A percentile compares a stretch with the other conserved stretches of the same genome.
These are phyloP conservation scores for Juglanconis juglandina DNA, from an alignment of 2,329 filamentous ascomycete species.

Conservation along the genomic window DNA sequence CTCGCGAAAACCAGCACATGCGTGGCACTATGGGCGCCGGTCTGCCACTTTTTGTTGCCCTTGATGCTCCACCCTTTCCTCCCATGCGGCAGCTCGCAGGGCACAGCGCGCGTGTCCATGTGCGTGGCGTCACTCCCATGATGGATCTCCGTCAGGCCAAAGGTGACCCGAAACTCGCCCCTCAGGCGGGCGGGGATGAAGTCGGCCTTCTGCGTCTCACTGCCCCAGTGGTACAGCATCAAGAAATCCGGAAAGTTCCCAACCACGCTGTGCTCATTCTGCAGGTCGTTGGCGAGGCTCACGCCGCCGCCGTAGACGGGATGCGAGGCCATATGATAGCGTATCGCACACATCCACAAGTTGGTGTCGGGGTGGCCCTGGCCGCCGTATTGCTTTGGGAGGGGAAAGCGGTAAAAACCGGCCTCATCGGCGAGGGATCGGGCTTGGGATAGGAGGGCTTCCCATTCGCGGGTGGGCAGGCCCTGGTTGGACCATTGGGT, in stretches of 20 bases:
- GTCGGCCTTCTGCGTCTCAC: conserved; percentile 47
- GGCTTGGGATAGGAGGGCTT: conserved; percentile 48
- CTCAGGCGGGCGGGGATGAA: conserved; percentile 50
- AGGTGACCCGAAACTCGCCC: conserved; percentile 54
- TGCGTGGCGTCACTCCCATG: conserved; percentile 63
- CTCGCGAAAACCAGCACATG: conserved; percentile 61
- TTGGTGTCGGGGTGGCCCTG: conserved; percentile 45
- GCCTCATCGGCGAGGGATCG: conserved; percentile 52
- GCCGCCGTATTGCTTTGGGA: conserved; percentile 42
- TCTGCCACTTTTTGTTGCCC: conserved; percentile 64
- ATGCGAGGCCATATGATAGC: conserved; percentile 57
- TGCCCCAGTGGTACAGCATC: conserved; percentile 61
- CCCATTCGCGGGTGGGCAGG: conserved; percentile 57
- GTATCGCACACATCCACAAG: conserved; percentile 61
- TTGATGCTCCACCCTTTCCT: conserved; percentile 50
- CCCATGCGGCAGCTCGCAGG: conserved; percentile 38
- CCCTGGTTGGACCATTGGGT: conserved; percentile 59
- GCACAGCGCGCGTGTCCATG: conserved; percentile 53
- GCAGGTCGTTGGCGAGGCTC: conserved; percentile 60
- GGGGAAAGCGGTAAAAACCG: conserved; percentile 57
- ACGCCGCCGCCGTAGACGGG: conserved; percentile 43
- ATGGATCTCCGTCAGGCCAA: conserved; percentile 59
- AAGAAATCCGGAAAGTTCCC: conserved; percentile 61
- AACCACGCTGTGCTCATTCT: conserved; percentile 61
- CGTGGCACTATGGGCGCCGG: conserved; percentile 58